Evolutionary conservation across 108 stramenopile species (phyloP).

Genomic region (Mediolabrus comicus): DNA sequence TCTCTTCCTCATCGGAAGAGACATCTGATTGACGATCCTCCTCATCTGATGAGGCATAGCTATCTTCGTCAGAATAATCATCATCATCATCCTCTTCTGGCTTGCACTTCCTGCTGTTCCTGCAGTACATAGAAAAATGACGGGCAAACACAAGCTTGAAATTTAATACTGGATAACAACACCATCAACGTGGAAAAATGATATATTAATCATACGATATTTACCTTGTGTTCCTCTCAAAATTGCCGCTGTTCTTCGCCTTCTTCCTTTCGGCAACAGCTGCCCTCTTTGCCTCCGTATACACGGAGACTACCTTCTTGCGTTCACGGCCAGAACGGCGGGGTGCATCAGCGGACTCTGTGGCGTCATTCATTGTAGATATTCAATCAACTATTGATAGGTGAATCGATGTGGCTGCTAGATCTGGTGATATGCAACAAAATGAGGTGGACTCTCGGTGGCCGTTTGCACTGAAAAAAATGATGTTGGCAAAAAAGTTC

Average conservation of each 20-base stretch:
- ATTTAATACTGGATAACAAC: too few species aligned
- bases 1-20: background rate
- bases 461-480: too few species aligned
- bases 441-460: too few species aligned
- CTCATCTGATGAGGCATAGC: background rate
- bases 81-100: background rate
- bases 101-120: background rate
- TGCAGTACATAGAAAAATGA: too few species aligned
- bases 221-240: too few species aligned
- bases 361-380: background rate
- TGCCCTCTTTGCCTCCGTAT: background rate
- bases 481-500: too few species aligned
- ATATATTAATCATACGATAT: too few species aligned
- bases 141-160: too few species aligned
- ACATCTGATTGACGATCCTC: background rate
- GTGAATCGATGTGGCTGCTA: too few species aligned
- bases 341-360: background rate
- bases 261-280: background rate
- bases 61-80: background rate
- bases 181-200: too few species aligned
- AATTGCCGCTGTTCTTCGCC: too few species aligned
- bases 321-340: background rate
- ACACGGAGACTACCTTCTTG: background rate
- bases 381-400: background rate
- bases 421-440: too few species aligned